These are phyloP conservation scores for Candida manassasensis DNA, from an alignment of 805 yeast species.

Conservation along the genomic window DNA sequence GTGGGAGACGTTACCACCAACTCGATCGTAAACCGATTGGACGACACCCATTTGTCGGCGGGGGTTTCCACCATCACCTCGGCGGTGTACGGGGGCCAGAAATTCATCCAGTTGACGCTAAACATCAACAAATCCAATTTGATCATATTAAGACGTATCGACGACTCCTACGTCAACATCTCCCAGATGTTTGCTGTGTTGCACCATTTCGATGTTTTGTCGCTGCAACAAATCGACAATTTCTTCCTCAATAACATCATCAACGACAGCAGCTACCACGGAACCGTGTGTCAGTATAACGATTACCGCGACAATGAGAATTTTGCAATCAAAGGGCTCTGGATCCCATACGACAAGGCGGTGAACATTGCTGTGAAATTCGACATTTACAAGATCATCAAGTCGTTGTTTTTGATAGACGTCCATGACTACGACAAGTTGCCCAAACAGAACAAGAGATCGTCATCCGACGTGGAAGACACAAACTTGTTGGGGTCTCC, in stretches of 20 bases:
- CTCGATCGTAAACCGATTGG: constrained; percentile 31
- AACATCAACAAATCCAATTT: constrained; percentile 8
- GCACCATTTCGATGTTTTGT: constrained; percentile 22
- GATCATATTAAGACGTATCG: constrained; percentile 35
- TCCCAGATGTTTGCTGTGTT: constrained; percentile 34
- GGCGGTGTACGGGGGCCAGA: constrained; percentile 33
- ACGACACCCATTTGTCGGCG: constrained; percentile 31
- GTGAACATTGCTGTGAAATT: constrained; percentile 34
- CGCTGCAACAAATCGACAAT: constrained; percentile 22
- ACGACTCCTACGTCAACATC: constrained; percentile 38
- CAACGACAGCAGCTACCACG: constrained; percentile 27
- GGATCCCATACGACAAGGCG: constrained; percentile 43
- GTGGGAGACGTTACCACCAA: constrained; percentile 39
- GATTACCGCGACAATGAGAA: constrained; percentile 29
- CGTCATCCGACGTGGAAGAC: constrained; percentile 12
- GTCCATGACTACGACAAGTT: constrained; percentile 40
- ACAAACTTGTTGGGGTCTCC: constrained; percentile 25
- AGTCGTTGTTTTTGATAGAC: constrained; percentile 36
- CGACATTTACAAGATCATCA: constrained; percentile 34
- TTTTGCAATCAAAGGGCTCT: constrained; percentile 27
- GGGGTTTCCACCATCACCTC: constrained; percentile 16
- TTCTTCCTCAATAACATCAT: constrained; percentile 31
- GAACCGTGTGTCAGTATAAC: constrained; percentile 15
- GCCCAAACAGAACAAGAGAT: constrained; percentile 21
- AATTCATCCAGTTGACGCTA: constrained; percentile 31